Evolutionary conservation across 2,329 filamentous ascomycete species (phyloP), one percentile per base, ranked within the genome.

Genomic region (Fusarium nurragi): DNA sequence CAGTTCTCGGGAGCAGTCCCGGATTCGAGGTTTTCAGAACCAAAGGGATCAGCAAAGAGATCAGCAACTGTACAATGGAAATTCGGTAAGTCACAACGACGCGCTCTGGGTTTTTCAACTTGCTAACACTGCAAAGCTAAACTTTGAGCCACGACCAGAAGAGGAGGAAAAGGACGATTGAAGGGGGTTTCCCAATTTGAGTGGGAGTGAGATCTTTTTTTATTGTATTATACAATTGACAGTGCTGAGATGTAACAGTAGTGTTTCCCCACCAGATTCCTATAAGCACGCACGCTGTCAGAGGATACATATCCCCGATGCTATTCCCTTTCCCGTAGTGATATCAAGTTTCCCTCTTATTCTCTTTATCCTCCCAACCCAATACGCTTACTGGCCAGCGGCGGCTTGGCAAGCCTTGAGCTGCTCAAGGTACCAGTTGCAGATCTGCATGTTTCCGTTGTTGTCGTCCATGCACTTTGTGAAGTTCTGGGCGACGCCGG

Each of bases 361-460:
- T 36, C 28, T 40, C 41, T 25, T n/a, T 37, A 36, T 25, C 23
- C 25, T 41, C 47, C 34, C 26, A 22, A 16, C 22, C 21, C 21
- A 32, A 32, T 28, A 39, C 26, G 41, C 76, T 69, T 88, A 92
- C 81, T 92, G 87, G 79, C 83, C 87, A 53, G 91, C 89, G 71
- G 92, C 91, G 67, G 86, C 81, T 84, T 94, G 91, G 85, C 91
- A 94, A 54, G 91, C 90, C 85, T 94, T 94, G 79, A 99, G 85
- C 86, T 99, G 94, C 79, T 99, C 95, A 73, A 99, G 83, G 79
- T 99, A 99, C 94, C 94, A 99, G 70, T 91, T 91, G 83, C 95
- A 99, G 76, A 97, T 96, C 76, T 90, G 90, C 90, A 99, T 88
- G 81, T 95, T 93, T 71, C 95, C 95, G 76, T 88, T 83, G 79